Percentiles rank a stretch among this genome's conserved stretches.
Evolutionary conservation across 805 yeast species (phyloP).

Genomic region (Zygotorulaspora danielsina): DNA sequence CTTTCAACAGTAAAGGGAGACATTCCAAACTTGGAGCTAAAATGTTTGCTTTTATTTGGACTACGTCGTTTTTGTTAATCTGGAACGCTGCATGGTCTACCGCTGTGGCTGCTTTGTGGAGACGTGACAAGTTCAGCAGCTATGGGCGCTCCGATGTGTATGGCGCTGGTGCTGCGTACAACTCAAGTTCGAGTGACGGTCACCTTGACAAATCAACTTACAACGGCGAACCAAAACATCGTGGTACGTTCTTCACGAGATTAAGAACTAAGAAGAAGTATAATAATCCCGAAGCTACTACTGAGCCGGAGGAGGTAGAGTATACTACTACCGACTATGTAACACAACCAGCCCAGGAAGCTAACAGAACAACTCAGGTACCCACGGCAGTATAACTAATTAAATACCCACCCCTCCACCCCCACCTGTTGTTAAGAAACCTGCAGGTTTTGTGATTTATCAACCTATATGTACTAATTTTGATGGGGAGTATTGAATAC

Average conservation of each 20-base stretch:
- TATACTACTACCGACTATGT: conserved; percentile 10
- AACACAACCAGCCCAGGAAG: conserved; percentile 3
- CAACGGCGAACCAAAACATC: conserved; percentile 11
- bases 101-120: conserved; percentile 11
- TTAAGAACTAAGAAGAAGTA: conserved; percentile 13
- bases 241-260: conserved; percentile 13
- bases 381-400: conserved; percentile 3
- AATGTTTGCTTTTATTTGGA: conserved; percentile 62
- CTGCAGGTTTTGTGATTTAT: too few species aligned
- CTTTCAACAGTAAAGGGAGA: conserved; percentile 43
- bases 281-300: conserved; percentile 2
- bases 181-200: conserved; percentile 16
- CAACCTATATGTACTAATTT: too few species aligned
- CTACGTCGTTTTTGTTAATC: conserved; percentile 12
- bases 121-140: conserved; percentile 7
- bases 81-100: conserved; percentile 24
- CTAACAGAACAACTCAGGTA: conserved; percentile 2
- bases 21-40: conserved; percentile 44
- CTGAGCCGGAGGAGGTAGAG: conserved; percentile 11
- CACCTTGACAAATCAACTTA: conserved; percentile 19
- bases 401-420: neutral
- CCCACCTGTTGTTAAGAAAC: neutral
- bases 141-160: conserved; percentile 6
- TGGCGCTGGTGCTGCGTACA: conserved; percentile 4
- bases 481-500: too few species aligned